phyloP scores from a whole-genome alignment of 345 rosid species.

The Aquilaria yunnanensis region DNA sequence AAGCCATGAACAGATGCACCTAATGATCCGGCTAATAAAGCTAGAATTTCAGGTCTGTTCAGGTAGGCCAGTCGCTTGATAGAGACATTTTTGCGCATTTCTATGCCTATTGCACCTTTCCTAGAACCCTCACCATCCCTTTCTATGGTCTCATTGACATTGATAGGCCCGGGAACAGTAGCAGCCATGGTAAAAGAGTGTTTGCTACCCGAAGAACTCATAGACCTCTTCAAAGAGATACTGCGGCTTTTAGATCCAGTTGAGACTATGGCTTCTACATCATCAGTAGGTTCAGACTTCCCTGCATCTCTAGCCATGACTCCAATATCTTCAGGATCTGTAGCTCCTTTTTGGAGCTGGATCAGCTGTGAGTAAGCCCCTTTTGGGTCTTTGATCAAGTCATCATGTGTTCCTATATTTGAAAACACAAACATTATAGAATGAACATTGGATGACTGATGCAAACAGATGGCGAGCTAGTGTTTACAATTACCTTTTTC shows the following conservation, averaged over 20 bases:
- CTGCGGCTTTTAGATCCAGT: conserved; percentile 23
- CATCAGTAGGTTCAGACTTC: conserved; percentile 11
- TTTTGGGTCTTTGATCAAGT: conserved; percentile 48
- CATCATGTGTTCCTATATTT: conserved; percentile 49
- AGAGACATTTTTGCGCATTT: conserved; percentile 42
- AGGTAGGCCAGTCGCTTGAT: conserved; percentile 50
- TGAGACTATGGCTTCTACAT: conserved; percentile 9
- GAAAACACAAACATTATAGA: background rate
- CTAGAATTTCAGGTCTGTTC: conserved; percentile 69
- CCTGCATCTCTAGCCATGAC: conserved; percentile 7
- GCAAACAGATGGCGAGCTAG: background rate
- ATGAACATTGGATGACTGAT: background rate
- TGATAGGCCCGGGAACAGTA: conserved; percentile 26
- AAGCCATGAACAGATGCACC: conserved; percentile 65
- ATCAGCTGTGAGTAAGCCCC: conserved; percentile 78
- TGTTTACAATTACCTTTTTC: conserved; percentile 52
- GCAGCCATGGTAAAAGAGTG: conserved; percentile 32
- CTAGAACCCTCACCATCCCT: conserved; percentile 2
- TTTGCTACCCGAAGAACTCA: conserved; percentile 37
- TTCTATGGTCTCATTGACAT: conserved; percentile 18
- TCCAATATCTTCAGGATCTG: conserved; percentile 21
- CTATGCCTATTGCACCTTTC: background rate
- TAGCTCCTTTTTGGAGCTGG: conserved; percentile 32
- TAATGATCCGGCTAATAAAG: conserved; percentile 43
- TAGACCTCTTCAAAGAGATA: conserved; percentile 25